Base-by-base conservation (phyloP, 2,329 filamentous ascomycete species). In the Xylaria sp. region DNA sequence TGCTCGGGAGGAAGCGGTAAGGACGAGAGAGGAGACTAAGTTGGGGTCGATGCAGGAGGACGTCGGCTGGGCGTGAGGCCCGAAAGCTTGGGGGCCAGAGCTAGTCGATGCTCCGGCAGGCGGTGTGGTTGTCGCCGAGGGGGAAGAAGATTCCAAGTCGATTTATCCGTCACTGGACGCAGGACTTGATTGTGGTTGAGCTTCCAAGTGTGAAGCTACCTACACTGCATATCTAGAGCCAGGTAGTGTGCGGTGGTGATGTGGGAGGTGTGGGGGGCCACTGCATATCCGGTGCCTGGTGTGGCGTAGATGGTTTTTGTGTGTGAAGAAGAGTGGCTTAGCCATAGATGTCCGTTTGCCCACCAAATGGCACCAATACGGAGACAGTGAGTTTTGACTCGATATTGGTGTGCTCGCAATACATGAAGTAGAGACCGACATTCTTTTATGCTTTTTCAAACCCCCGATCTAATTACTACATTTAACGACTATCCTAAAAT, bases 1-100 rank as follows among this genome's bases (percentile, higher is more conserved):
- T 29, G 42, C 55, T 60, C 31, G 50, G 20, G 49, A 11, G 25
- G 39, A 53, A 55, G 55, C 50, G 59, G 61, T 56, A 31, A 47
- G 33, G 20, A 15, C 25, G n/a, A 31, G 39, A 56, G 44, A 17
- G 53, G 45, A 22, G 61, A 39, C 57, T 20, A 51, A 10, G 36
- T 66, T 61, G 59, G 63, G 55, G 66, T 69, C 57, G 64, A 69
- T 63, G 50, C 55, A 45, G 57, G 56, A 56, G 22, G 49, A 33
- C 25, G 55, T 25, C 31, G 38, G 31, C 42, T 66, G 51, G 60
- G 63, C 60, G 57, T 59, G 39, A 58, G 54, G 44, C 60, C 60
- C 55, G 38, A 57, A 25, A 38, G 55, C 15, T 39, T 38, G 27
- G 62, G 22, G 47, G 44, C 42, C 20, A n/a, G 36, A 38, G 42